These are phyloP conservation scores for Daphne laureola DNA, from an alignment of 441 rosid species.

Conservation along the genomic window DNA sequence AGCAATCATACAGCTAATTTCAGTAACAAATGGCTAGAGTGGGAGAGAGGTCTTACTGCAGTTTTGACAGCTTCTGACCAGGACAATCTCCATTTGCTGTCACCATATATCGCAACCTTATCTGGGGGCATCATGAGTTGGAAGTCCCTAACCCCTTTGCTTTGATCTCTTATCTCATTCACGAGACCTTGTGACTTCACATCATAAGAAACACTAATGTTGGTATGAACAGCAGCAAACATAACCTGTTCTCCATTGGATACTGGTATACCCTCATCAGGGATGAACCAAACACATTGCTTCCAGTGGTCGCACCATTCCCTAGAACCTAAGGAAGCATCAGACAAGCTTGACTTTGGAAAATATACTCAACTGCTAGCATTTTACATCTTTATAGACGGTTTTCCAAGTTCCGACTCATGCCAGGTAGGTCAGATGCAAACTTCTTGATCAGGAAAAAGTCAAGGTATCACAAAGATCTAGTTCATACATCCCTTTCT, in stretches of 20 bases:
- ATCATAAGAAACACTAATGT: conserved; percentile 53
- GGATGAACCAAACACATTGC: conserved; percentile 88
- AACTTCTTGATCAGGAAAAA: too few relatives aligned
- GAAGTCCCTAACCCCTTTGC: conserved; percentile 29
- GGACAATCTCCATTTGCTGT: conserved; percentile 56
- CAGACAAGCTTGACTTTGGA: conserved; percentile 8
- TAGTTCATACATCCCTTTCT: too few relatives aligned
- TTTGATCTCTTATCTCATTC: conserved; percentile 22
- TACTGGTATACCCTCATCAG: conserved; percentile 43
- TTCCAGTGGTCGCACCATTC: conserved; percentile 99
- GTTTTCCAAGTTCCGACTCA: too few relatives aligned
- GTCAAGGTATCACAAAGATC: too few relatives aligned
- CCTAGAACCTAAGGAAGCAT: conserved; percentile 40
- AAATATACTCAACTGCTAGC: too few relatives aligned
- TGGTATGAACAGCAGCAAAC: conserved; percentile 59
- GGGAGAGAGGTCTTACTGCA: conserved; percentile 44
- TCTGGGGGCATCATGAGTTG: conserved; percentile 64
- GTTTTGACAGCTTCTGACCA: conserved; percentile 46
- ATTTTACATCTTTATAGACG: too few relatives aligned
- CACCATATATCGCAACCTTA: conserved; percentile 76
- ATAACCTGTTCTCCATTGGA: conserved; percentile 51
- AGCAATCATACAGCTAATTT: neutral
- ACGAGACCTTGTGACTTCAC: conserved; percentile 29
- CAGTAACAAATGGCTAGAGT: conserved; percentile 3
- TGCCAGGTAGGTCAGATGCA: too few relatives aligned